Percentiles rank a stretch among this genome's conserved stretches.
Evolutionary conservation across 1,284 basidiomycete species (phyloP).

Genomic region (Irpex sp.): DNA sequence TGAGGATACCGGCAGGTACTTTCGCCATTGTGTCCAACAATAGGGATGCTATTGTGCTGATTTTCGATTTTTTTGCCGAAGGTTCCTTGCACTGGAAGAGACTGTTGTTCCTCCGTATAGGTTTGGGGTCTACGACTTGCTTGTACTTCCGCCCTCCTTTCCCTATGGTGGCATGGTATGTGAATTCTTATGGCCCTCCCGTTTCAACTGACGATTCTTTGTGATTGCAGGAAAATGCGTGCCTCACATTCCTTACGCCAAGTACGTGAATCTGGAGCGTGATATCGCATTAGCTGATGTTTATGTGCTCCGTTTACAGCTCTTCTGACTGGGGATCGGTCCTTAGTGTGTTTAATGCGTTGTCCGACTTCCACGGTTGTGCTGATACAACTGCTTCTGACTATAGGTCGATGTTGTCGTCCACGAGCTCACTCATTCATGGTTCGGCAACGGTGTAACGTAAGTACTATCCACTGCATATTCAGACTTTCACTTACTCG

Average conservation of each 20-base stretch:
- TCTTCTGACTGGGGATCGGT: constrained; percentile 77
- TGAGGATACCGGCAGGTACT: constrained; percentile 71
- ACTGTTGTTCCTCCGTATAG: constrained; percentile 68
- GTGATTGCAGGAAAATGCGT: constrained; percentile 64
- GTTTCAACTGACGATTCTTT: background rate
- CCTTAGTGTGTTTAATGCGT: constrained; percentile 31
- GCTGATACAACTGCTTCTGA: background rate
- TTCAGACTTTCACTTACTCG: too few species aligned
- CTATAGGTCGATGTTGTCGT: constrained; percentile 65
- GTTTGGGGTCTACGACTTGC: constrained; percentile 87
- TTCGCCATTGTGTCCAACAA: too few species aligned
- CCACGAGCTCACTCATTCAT: constrained; percentile 75
- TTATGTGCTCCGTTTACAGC: too few species aligned
- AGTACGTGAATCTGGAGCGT: too few species aligned
- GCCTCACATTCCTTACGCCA: constrained; percentile 83
- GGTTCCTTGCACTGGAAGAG: constrained; percentile 77
- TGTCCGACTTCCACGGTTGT: too few species aligned
- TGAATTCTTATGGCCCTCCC: background rate
- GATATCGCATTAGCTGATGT: too few species aligned
- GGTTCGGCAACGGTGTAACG: constrained; percentile 85
- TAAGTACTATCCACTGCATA: constrained; percentile 19
- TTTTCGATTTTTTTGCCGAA: background rate
- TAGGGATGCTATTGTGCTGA: too few species aligned
- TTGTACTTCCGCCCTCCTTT: constrained; percentile 93
- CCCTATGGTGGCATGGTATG: constrained; percentile 87